These are phyloP conservation scores for Alternaria longipes DNA, from an alignment of 2,329 filamentous ascomycete genomes.

Conservation along the genomic window DNA sequence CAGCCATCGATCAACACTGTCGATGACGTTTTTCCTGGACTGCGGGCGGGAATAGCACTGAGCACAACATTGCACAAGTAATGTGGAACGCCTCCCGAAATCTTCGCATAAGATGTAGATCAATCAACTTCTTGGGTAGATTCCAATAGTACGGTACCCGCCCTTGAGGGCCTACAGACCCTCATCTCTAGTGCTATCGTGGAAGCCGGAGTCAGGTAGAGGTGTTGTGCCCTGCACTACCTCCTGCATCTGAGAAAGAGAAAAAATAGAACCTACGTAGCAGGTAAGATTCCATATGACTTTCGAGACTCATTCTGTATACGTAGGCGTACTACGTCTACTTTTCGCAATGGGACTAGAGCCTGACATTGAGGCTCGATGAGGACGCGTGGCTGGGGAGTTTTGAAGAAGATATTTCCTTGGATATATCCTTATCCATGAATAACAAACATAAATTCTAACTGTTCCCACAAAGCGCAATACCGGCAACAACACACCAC, in stretches of 20 bases:
- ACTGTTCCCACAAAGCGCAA: constrained; percentile 36
- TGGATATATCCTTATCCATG: background rate
- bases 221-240: no score
- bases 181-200: no score
- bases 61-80: background rate
- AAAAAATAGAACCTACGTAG: no score
- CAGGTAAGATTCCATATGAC: no score
- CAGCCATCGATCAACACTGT: background rate
- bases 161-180: no score
- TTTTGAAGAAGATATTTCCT: background rate
- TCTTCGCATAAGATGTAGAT: background rate
- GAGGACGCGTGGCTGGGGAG: background rate
- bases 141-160: background rate
- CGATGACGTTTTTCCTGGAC: background rate
- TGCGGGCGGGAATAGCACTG: constrained; percentile 2
- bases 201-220: no score
- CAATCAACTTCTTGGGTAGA: background rate
- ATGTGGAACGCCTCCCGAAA: background rate
- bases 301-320: no score
- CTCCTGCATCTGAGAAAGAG: no score
- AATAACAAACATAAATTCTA: constrained; percentile 9
- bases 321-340: no score
- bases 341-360: no score
- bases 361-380: background rate
- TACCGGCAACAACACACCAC: constrained; percentile 35